Conservation (phyloP, 1,284 basidiomycete genomes). For the Malassezia arunalokei region DNA sequence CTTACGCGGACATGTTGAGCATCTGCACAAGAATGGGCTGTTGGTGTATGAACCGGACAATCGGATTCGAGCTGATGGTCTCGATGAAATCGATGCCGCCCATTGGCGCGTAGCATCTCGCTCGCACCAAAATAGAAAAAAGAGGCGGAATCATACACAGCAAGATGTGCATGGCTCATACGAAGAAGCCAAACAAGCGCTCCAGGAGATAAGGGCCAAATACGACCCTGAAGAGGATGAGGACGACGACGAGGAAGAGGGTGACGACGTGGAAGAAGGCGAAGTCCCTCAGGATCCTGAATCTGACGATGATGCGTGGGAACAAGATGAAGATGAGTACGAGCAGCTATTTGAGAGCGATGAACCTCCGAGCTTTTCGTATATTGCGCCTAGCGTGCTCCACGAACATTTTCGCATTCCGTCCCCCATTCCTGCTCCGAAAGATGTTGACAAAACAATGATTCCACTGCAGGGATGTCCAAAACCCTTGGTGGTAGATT, state of each 20-base stretch:
- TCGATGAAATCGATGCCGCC: conserved; percentile 35
- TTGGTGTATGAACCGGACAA: conserved; percentile 26
- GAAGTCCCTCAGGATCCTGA: conserved; percentile 3
- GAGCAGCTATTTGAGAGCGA: conserved; percentile 18
- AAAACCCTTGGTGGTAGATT: conserved; percentile 31
- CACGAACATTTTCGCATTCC: conserved; percentile 26
- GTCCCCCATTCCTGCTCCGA: conserved; percentile 14
- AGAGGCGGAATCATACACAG: background rate
- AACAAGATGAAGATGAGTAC: conserved; percentile 19
- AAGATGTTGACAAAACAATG: background rate
- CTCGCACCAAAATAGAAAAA: background rate
- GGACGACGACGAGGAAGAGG: conserved; percentile 11
- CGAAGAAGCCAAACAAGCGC: conserved; percentile 9
- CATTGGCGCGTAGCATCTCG: conserved; percentile 24
- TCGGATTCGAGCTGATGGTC: conserved; percentile 29
- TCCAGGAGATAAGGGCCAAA: background rate
- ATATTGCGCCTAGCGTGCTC: conserved; percentile 26
- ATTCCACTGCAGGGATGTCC: conserved; percentile 26
- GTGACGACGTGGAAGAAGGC: conserved; percentile 3
- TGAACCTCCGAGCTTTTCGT: conserved; percentile 40
- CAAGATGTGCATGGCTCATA: conserved; percentile 22
- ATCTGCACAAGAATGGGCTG: conserved; percentile 36
- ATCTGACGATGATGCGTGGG: conserved; percentile 5
- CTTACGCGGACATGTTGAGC: conserved; percentile 24
- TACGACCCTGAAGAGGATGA: conserved; percentile 23